Evolutionary conservation across 163 green algal genomes (phyloP), one percentile per base, ranked within the genome.

Genomic region (Trebouxia gelatinosa): DNA sequence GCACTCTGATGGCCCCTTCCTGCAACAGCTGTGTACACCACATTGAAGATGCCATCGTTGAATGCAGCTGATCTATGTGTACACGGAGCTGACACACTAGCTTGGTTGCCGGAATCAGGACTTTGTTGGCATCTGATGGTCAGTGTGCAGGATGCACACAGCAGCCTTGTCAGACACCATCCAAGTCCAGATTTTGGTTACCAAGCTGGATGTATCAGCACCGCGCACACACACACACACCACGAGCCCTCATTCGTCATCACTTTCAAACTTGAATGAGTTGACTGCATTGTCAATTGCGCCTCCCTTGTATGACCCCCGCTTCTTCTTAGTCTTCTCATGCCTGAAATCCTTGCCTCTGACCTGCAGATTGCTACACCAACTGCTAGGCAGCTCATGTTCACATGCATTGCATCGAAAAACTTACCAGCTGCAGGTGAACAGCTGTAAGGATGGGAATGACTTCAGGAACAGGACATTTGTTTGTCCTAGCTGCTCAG

Each of bases 301-400:
- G 0, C 96, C 96, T 35, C 96, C 96, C 40, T 86, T 84, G 87
- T 99, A 99, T 9, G 83, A 93, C 50, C 96, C 94, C 13, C 96
- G 88, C 90, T 99, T 99, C 88, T 99, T 98, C 90, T 99, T 99
- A 16, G 95, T 99, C 91, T 99, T 99, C 83, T 99, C 96, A 77
- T 99, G 96, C 19, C 95, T 87, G 83, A 99, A 99, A 82, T 98
- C 93, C 87, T 93, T 97, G 81, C 83, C 83, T 6, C 87, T 79
- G 21, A 90, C 85, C 80, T 89, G 78, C 70, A 78, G 57, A 29
- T 58, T 13, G 13, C 46, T 58, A 58, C 46, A 13, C 46, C 13
- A 58, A 58, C 13, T 13, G 13, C 13, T 58, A 58, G 46, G 17
- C 46, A 58, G 17, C 17, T 13, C 46, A n/a, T n/a, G n/a, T 17